A percentile compares a stretch with the other conserved stretches of the same genome.
Evolutionary conservation across 2,329 filamentous ascomycete species (phyloP).

Genomic region (Fusarium sp.): DNA sequence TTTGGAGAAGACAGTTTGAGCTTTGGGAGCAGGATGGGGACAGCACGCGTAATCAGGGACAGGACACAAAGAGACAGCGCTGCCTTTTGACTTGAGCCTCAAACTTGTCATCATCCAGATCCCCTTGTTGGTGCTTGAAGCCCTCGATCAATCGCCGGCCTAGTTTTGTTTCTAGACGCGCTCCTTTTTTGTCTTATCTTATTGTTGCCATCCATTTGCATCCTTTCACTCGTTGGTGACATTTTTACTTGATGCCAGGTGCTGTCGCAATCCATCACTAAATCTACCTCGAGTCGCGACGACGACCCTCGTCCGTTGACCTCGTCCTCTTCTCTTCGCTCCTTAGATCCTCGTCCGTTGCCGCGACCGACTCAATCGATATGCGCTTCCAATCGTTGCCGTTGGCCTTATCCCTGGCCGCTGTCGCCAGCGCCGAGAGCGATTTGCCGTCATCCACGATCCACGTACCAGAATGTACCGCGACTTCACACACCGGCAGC

Average conservation of each 20-base stretch:
- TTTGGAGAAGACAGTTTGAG: constrained; percentile 43
- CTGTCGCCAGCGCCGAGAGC: constrained; percentile 53
- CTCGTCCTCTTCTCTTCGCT: constrained; percentile 3
- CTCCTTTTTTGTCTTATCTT: background rate
- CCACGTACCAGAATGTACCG: constrained; percentile 67
- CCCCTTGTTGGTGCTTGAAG: too few relatives aligned
- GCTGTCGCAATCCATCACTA: constrained; percentile 17
- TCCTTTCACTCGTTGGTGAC: constrained; percentile 12
- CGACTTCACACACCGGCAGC: constrained; percentile 68
- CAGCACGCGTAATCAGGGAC: constrained; percentile 42
- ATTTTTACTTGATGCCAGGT: constrained; percentile 22
- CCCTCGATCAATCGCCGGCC: background rate
- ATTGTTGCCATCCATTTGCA: constrained; percentile 7
- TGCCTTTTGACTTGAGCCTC: background rate
- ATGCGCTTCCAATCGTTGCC: constrained; percentile 51
- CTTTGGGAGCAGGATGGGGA: constrained; percentile 24
- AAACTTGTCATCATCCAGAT: constrained; percentile 1
- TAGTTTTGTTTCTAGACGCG: background rate
- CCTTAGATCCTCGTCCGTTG: background rate
- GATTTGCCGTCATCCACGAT: constrained; percentile 60
- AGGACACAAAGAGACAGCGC: background rate
- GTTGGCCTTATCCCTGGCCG: constrained; percentile 56
- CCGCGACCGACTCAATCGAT: constrained; percentile 18
- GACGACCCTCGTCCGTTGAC: constrained; percentile 11
- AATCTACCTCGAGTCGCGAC: constrained; percentile 28